Percentiles rank a stretch among this genome's conserved stretches.
phyloP scores from a whole-genome alignment of 257 asterid species.

The Forsythia viridissima region DNA sequence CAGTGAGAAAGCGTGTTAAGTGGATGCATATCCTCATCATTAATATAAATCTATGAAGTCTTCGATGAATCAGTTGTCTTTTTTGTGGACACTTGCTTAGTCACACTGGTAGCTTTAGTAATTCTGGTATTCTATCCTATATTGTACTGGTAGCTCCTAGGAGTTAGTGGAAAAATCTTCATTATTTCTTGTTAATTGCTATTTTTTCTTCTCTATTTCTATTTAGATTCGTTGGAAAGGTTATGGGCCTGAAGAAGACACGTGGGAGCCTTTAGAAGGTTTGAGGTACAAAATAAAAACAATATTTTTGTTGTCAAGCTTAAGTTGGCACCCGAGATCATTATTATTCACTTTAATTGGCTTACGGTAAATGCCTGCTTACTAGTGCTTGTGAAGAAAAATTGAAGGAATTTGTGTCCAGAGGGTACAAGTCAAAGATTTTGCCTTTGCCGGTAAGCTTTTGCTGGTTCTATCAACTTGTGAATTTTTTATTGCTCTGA shows the following conservation, averaged over 20 bases:
- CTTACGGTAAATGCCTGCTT: not conserved
- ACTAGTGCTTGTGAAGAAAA: conserved; percentile 61
- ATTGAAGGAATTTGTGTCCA: conserved; percentile 56
- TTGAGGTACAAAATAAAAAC: conserved; percentile 44
- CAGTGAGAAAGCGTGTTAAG: not conserved
- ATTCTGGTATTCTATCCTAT: not conserved
- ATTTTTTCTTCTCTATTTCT: not conserved
- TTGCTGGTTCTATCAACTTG: not conserved
- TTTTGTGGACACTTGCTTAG: not conserved
- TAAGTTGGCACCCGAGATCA: not conserved
- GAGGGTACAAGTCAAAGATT: conserved; percentile 44
- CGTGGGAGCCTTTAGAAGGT: conserved; percentile 85
- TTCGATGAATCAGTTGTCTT: not conserved
- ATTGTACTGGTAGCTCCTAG: not conserved
- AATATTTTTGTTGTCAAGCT: not conserved
- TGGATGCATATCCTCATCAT: not conserved
- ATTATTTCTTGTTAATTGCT: not conserved
- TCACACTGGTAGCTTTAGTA: not conserved
- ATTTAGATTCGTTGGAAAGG: conserved; percentile 79
- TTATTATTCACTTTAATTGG: not conserved
- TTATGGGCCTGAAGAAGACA: conserved; percentile 65
- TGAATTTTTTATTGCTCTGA: not conserved
- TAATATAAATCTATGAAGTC: not conserved
- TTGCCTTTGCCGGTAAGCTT: conserved; percentile 84
- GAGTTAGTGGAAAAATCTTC: not conserved